phyloP scores from a whole-genome alignment of 306 rosid species.

The Datisca glomerata region DNA sequence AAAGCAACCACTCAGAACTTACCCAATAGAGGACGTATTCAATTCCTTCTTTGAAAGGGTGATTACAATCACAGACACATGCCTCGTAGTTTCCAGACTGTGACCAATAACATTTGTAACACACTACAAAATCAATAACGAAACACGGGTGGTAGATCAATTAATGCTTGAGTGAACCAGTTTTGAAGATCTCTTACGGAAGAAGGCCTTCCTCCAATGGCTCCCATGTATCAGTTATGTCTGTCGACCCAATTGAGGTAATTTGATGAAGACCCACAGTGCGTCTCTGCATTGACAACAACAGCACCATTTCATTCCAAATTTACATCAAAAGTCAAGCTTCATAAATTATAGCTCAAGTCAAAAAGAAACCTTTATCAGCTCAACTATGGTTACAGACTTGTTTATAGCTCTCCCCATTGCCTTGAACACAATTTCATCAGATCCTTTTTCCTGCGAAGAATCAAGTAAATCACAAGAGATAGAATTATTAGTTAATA shows the following conservation, averaged over 20 bases:
- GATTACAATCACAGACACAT: slow-evolving; percentile 76
- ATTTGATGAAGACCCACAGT: slow-evolving; percentile 90
- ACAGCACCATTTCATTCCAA: too few species aligned
- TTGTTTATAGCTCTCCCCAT: slow-evolving; percentile 96
- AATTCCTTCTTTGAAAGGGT: slow-evolving; percentile 70
- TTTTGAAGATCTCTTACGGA: slow-evolving; percentile 41
- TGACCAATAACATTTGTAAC: not conserved
- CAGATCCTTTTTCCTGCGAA: slow-evolving; percentile 59
- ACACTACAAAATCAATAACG: not conserved
- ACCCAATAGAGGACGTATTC: slow-evolving; percentile 63
- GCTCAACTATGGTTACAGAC: slow-evolving; percentile 76
- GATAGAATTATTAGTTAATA: not conserved
- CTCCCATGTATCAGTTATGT: slow-evolving; percentile 92
- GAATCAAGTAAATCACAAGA: too few species aligned
- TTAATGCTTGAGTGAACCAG: not conserved
- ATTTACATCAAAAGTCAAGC: not conserved
- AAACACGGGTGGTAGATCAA: too few species aligned
- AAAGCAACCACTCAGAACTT: slow-evolving; percentile 12
- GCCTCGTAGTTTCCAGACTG: slow-evolving; percentile 89
- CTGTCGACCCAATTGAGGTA: slow-evolving; percentile 76
- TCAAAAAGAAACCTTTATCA: slow-evolving; percentile 50
- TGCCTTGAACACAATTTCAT: slow-evolving; percentile 86
- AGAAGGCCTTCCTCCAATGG: slow-evolving; percentile 97
- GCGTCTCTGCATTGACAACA: slow-evolving; percentile 62
- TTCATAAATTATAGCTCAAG: not conserved